Evolutionary conservation across 2,329 filamentous ascomycete genomes (phyloP).

Genomic region (Fusarium transvaalense): DNA sequence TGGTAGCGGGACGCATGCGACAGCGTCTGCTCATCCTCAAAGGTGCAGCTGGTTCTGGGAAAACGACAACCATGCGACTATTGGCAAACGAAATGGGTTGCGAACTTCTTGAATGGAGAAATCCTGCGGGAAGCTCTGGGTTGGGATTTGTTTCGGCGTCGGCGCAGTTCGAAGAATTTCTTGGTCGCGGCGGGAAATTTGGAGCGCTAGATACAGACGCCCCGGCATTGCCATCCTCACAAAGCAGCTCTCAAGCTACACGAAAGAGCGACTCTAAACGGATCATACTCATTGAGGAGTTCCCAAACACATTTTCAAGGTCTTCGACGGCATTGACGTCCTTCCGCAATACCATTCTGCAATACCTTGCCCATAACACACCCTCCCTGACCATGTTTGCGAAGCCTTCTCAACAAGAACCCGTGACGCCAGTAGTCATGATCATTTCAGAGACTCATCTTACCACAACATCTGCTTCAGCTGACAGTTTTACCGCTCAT

Average conservation of each 20-base stretch:
- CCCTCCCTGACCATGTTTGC: constrained; percentile 66
- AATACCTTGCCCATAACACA: constrained; percentile 78
- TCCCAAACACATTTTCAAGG: constrained; percentile 79
- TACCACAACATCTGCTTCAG: constrained; percentile 84
- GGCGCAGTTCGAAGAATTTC: constrained; percentile 91
- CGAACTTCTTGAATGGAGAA: constrained; percentile 90
- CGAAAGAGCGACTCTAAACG: constrained; percentile 54
- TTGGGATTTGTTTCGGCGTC: constrained; percentile 77
- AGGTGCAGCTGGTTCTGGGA: constrained; percentile 90
- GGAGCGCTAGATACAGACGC: constrained; percentile 71
- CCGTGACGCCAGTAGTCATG: constrained; percentile 82
- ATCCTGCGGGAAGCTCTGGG: constrained; percentile 74
- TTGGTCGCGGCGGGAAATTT: constrained; percentile 84
- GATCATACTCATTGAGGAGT: constrained; percentile 83
- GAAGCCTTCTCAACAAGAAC: constrained; percentile 57
- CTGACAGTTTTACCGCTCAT: constrained; percentile 94
- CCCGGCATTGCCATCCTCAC: constrained; percentile 46
- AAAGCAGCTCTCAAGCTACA: constrained; percentile 36
- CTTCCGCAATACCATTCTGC: constrained; percentile 80
- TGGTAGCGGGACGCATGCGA: constrained; percentile 72
- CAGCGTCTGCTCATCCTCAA: constrained; percentile 87
- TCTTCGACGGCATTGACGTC: constrained; percentile 73
- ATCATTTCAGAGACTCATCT: constrained; percentile 92
- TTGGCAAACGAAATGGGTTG: constrained; percentile 82
- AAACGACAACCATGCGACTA: constrained; percentile 86